phyloP scores from a whole-genome alignment of 2,329 filamentous ascomycete genomes.

The Diaporthe sp. region DNA sequence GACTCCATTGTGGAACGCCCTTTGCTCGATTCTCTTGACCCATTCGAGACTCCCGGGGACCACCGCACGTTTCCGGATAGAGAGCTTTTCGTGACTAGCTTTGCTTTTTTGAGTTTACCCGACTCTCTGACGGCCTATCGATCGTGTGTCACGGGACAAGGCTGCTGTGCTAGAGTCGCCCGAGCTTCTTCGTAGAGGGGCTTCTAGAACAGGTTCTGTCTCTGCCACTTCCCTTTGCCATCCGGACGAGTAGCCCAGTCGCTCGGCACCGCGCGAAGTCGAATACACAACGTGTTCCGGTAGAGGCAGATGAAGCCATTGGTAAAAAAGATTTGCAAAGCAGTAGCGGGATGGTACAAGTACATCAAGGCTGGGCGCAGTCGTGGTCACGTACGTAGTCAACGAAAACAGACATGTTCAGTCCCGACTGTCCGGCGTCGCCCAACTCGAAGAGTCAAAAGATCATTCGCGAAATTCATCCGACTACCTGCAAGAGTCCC shows the following conservation, averaged over 20 bases:
- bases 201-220: conserved; percentile 21
- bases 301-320: conserved; percentile 1
- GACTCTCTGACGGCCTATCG: conserved; percentile 14
- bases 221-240: neutral
- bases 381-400: neutral
- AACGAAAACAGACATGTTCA: neutral
- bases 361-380: neutral
- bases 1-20: conserved; percentile 13
- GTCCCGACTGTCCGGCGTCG: neutral
- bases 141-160: conserved; percentile 9
- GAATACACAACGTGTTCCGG: neutral
- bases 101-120: conserved; percentile 19
- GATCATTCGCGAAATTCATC: neutral
- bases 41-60: neutral
- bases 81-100: conserved; percentile 1
- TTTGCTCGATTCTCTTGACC: conserved; percentile 3
- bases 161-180: neutral
- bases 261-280: neutral
- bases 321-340: neutral
- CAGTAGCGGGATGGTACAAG: neutral
- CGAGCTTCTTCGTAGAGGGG: neutral
- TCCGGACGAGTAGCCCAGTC: neutral
- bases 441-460: neutral
- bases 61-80: neutral
- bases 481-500: neutral